Base-by-base conservation (phyloP, 2,329 filamentous ascomycete species). In the Neofusicoccum sp. region DNA sequence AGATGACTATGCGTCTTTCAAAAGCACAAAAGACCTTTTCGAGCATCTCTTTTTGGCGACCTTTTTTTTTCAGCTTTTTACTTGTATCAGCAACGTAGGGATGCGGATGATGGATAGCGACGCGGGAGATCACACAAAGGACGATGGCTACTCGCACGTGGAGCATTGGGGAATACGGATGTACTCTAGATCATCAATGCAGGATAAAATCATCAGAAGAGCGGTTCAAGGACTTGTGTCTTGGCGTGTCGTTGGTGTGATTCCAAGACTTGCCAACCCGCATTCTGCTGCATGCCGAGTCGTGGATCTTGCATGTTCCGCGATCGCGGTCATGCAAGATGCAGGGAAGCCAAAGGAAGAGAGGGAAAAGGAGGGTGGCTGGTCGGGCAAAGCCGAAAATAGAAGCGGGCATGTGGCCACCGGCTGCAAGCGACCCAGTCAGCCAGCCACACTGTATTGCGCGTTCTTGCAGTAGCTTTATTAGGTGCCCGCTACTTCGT, bases 391-490 rank as follows among this genome's bases (percentile, higher is more conserved):
- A 6, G n/a, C 26, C 43, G 24, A 31, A 56, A 56, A 56, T 56
- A 56, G 51, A 56, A 56, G 51, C 51, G 49, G 36, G 11, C 31
- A 26, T 54, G 36, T 54, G 49, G 49, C 43, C 36, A 24, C 49
- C 49, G 49, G 49, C 31, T 43, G 33, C 49, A 54, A 14, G 49
- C 49, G 51, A 56, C 38, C 28, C 28, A 48, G 45, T 30, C 28
- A 56, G 28, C 48, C 48, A 53, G 48, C 51, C 51, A 56, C 51
- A 56, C 51, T 43, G 51, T 43, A 56, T 56, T 56, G 51, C 51
- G 51, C 51, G 51, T 56, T 41, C 51, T 41, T 56, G 51, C 51
- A 56, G 51, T 56, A 56, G 51, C 51, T 56, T 54, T 28, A 54
- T 54, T 41, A 54, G 34, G 34, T 30, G 41, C 34, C 49, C 49